Conservation (phyloP, 805 yeast genomes). For the Priceomyces melissophilus region DNA sequence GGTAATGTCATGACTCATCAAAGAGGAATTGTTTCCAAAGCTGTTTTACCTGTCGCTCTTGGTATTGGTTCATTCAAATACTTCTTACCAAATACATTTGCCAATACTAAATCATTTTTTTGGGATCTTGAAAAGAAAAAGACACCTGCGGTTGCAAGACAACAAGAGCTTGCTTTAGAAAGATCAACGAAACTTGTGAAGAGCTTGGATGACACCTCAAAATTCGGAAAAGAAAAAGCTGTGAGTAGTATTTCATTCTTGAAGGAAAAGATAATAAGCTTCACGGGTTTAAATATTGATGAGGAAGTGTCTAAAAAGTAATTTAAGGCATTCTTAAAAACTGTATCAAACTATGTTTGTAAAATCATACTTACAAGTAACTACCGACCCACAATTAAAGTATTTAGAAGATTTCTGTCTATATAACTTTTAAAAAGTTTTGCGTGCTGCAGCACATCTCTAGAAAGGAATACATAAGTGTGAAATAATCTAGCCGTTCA, state of each 20-base stretch:
- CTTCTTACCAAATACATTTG: constrained; percentile 71
- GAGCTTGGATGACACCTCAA: constrained; percentile 42
- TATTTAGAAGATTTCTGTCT: too few species aligned
- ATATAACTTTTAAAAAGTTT: too few species aligned
- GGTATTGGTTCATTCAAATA: constrained; percentile 64
- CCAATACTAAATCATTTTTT: constrained; percentile 53
- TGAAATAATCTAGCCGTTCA: too few species aligned
- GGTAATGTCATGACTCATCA: constrained; percentile 75
- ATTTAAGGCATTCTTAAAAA: not conserved
- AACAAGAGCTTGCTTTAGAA: constrained; percentile 50
- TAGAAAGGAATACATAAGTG: too few species aligned
- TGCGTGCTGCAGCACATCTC: too few species aligned
- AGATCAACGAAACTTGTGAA: constrained; percentile 44
- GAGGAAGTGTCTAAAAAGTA: constrained; percentile 56
- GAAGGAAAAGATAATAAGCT: constrained; percentile 44
- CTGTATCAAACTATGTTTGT: not conserved
- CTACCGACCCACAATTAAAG: not conserved
- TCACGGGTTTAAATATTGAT: constrained; percentile 68
- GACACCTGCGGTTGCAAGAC: constrained; percentile 61
- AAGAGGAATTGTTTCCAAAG: constrained; percentile 53
- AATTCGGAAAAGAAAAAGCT: constrained; percentile 34
- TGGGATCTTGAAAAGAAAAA: constrained; percentile 59
- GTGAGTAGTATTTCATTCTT: constrained; percentile 35
- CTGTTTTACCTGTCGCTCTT: constrained; percentile 53
- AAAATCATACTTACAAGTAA: not conserved